Evolutionary conservation across 495 filamentous ascomycete genomes (phyloP), one percentile per base, ranked within the genome.

Genomic region (Tuber borchii): DNA sequence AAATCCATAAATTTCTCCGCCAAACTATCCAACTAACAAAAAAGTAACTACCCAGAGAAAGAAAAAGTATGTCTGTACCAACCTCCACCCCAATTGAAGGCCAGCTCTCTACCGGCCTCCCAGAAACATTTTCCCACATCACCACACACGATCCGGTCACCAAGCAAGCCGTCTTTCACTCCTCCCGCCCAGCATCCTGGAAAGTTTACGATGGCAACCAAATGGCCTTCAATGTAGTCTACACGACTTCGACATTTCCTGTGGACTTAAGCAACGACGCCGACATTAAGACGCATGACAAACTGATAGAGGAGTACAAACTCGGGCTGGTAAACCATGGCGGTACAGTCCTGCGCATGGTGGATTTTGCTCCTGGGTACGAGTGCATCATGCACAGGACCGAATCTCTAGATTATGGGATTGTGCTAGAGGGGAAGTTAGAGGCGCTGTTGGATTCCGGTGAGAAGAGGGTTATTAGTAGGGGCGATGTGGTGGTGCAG

Each of bases 401-500:
- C 4, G 86, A 90, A 80, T 90, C 87, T 22, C 83, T 95, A 6
- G 93, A 95, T 77, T 94, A 92, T 72, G 92, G 91, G 5, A 86
- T 93, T 74, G 88, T 95, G 40, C 75, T 95, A n/a, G 91, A 94
- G 81, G 93, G 93, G 0, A 82, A 88, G 79, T 82, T 91, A n/a
- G 90, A 88, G 81, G 86, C 90, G 83, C 82, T 88, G 10, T 83
- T 93, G 14, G 91, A 93, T 78, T 78, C 83, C 78, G 88, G 91
- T 0, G 90, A 89, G 81, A 84, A 83, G 72, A 82, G 85, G 71
- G 77, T 83, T 6, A 83, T 93, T 87, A 84, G 86, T 80, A 81
- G 86, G 9, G 91, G 91, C 1, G 90, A 93, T 79, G 83, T 90
- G 10, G 85, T 85, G 8, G 86, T 93, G 37, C 90, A 93, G 84